Percentiles rank a stretch among this genome's conserved stretches.
Conservation (phyloP, 148 eudicot genomes). For the Camellia japonica region DNA sequence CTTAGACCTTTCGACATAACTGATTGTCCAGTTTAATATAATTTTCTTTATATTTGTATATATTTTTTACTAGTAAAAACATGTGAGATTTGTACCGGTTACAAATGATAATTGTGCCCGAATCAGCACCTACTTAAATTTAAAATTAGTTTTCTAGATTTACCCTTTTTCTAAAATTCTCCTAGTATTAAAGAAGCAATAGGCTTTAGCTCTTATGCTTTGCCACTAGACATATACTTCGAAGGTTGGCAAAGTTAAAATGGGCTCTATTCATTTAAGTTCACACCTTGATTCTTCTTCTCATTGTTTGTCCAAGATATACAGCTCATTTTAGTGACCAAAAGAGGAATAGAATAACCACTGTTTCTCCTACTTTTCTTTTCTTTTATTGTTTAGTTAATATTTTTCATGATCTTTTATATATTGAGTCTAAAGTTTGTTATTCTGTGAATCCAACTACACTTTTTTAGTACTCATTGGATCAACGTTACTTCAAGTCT, state of each 20-base stretch:
- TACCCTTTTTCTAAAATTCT: too few relatives aligned
- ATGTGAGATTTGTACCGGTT: too few relatives aligned
- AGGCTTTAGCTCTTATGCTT: too few relatives aligned
- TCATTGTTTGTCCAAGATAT: not conserved
- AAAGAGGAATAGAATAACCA: not conserved
- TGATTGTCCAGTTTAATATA: too few relatives aligned
- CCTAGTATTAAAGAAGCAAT: not conserved
- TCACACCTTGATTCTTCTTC: not conserved
- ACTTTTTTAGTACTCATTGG: not conserved
- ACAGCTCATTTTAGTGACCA: not conserved
- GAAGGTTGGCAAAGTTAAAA: slow-evolving; percentile 4
- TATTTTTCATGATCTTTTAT: not conserved
- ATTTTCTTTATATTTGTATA: too few relatives aligned
- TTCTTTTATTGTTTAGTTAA: not conserved
- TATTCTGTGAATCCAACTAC: not conserved
- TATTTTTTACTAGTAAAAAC: too few relatives aligned
- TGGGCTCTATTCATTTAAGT: not conserved
- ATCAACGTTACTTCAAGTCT: not conserved
- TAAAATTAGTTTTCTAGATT: too few relatives aligned
- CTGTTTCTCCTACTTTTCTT: not conserved
- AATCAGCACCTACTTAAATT: too few relatives aligned
- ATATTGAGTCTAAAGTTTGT: not conserved
- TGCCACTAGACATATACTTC: not conserved
- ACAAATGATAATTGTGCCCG: too few relatives aligned
- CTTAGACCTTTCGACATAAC: too few relatives aligned